A percentile compares a stretch with the other conserved stretches of the same genome.
These are phyloP conservation scores for Talaromyces proteolyticus DNA, from an alignment of 495 filamentous ascomycete species.

Conservation along the genomic window DNA sequence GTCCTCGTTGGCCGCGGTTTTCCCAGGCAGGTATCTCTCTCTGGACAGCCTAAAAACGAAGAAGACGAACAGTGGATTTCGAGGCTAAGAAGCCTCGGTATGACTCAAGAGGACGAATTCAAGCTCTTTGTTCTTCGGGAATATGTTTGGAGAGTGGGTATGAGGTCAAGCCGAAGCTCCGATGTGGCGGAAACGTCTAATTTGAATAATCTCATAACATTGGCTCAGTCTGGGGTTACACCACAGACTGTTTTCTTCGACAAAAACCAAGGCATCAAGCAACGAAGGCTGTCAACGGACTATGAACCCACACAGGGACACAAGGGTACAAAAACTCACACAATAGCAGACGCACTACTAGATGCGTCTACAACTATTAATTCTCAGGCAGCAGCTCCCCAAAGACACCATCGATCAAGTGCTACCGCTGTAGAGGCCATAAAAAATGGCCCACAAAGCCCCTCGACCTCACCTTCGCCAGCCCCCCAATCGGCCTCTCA, in stretches of 20 bases:
- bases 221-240: constrained; percentile 66
- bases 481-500: constrained; percentile 27
- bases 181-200: constrained; percentile 27
- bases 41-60: constrained; percentile 60
- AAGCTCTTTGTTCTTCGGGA: constrained; percentile 83
- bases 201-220: constrained; percentile 62
- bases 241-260: constrained; percentile 92
- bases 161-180: constrained; percentile 55
- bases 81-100: constrained; percentile 75
- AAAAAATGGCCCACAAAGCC: constrained; percentile 12
- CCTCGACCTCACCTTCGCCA: constrained; percentile 32
- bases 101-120: constrained; percentile 78
- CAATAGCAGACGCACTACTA: constrained; percentile 83
- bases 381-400: constrained; percentile 51
- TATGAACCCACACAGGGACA: constrained; percentile 9
- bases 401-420: constrained; percentile 43
- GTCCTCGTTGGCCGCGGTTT: constrained; percentile 17
- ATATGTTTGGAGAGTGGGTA: constrained; percentile 83
- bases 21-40: constrained; percentile 29
- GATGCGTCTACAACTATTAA: constrained; percentile 91
- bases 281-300: constrained; percentile 31
- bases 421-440: constrained; percentile 21
- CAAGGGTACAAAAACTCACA: constrained; percentile 51
- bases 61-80: constrained; percentile 95
- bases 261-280: constrained; percentile 47